A percentile compares a stretch with the other conserved stretches of the same genome.
phyloP scores from a whole-genome alignment of 2,329 filamentous ascomycete species.

The Fusarium sp. region DNA sequence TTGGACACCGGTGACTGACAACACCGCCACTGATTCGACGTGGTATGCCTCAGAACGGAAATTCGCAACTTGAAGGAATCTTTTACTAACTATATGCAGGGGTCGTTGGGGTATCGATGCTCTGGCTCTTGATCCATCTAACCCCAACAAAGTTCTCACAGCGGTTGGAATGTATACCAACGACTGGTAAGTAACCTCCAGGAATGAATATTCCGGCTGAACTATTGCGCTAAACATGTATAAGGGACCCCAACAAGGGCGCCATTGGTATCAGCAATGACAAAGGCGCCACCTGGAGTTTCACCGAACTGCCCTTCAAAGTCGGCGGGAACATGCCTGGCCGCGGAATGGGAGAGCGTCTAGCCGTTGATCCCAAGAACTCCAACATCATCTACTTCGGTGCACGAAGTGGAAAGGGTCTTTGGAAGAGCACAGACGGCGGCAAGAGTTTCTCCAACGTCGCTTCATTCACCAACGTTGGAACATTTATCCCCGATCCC shows the following conservation, averaged over 20 bases:
- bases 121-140: constrained; percentile 64
- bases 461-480: constrained; percentile 61
- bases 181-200: constrained; percentile 48
- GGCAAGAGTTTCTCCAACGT: constrained; percentile 66
- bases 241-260: constrained; percentile 64
- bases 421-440: constrained; percentile 68
- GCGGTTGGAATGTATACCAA: constrained; percentile 70
- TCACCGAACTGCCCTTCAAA: constrained; percentile 65
- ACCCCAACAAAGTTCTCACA: constrained; percentile 63
- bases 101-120: constrained; percentile 68
- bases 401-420: constrained; percentile 66
- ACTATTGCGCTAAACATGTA: accelerated
- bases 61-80: accelerated
- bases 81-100: constrained; percentile 46
- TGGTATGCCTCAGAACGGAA: background rate
- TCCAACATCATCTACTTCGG: constrained; percentile 68
- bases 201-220: accelerated
- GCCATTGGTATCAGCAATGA: constrained; percentile 66
- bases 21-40: constrained; percentile 12
- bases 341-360: constrained; percentile 67
- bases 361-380: constrained; percentile 68
- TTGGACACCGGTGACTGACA: constrained; percentile 32
- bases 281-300: constrained; percentile 63
- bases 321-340: constrained; percentile 72
- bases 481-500: constrained; percentile 60